phyloP scores from a whole-genome alignment of 805 yeast genomes.

The Candida ponderosae region DNA sequence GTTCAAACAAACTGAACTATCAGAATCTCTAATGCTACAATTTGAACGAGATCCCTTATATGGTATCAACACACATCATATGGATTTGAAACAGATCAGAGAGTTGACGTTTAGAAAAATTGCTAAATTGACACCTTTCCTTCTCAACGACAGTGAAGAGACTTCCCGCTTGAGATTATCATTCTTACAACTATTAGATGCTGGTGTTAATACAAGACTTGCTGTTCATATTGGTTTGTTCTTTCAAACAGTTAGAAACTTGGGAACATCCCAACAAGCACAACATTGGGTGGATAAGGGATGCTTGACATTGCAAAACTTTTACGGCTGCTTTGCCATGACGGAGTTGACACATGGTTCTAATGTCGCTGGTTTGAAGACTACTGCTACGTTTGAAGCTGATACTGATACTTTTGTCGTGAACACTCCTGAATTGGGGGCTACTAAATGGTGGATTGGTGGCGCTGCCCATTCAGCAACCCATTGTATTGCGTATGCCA shows the following conservation, averaged over 20 bases:
- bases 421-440: slow-evolving; percentile 85
- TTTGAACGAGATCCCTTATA: slow-evolving; percentile 63
- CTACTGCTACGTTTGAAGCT: slow-evolving; percentile 77
- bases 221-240: slow-evolving; percentile 84
- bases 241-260: slow-evolving; percentile 66
- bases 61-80: slow-evolving; percentile 43
- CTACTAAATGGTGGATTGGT: slow-evolving; percentile 98
- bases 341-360: slow-evolving; percentile 92
- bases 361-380: slow-evolving; percentile 87
- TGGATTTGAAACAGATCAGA: slow-evolving; percentile 46
- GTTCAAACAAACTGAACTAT: slow-evolving; percentile 32
- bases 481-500: slow-evolving; percentile 78
- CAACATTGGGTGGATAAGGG: slow-evolving; percentile 66
- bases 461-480: slow-evolving; percentile 96
- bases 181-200: slow-evolving; percentile 56
- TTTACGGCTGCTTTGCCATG: slow-evolving; percentile 89
- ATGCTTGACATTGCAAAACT: slow-evolving; percentile 47
- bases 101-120: slow-evolving; percentile 50
- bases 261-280: slow-evolving; percentile 74
- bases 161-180: slow-evolving; percentile 46
- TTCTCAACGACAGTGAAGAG: slow-evolving; percentile 10
- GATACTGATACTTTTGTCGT: slow-evolving; percentile 60
- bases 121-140: slow-evolving; percentile 45
- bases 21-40: slow-evolving; percentile 42
- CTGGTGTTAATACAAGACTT: slow-evolving; percentile 64